Conservation (phyloP, 2,329 filamentous ascomycete genomes). For the Phoma sp. region DNA sequence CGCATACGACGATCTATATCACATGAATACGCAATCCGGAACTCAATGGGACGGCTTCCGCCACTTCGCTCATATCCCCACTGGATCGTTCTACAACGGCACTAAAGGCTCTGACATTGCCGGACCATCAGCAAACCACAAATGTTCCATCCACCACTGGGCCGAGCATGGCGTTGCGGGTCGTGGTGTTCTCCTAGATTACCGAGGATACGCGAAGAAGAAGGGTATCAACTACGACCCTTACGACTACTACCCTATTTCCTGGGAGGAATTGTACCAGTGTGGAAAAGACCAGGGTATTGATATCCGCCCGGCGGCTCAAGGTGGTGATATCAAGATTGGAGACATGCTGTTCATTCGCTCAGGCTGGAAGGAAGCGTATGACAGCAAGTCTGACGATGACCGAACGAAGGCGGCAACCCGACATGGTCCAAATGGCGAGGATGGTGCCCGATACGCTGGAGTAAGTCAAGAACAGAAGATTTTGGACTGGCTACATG, state of each 20-base stretch:
- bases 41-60: conserved; percentile 58
- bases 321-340: conserved; percentile 63
- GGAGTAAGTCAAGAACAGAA: conserved; percentile 63
- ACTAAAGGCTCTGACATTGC: conserved; percentile 52
- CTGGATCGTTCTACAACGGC: conserved; percentile 53
- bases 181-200: conserved; percentile 55
- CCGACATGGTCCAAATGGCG: conserved; percentile 54
- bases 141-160: conserved; percentile 56
- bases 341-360: conserved; percentile 73
- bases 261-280: conserved; percentile 59
- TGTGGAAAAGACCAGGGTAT: conserved; percentile 68
- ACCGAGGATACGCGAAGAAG: conserved; percentile 51
- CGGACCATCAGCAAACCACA: conserved; percentile 51
- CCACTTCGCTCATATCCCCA: conserved; percentile 52
- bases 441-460: conserved; percentile 54
- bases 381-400: conserved; percentile 55
- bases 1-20: conserved; percentile 54
- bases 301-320: conserved; percentile 63
- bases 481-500: conserved; percentile 71
- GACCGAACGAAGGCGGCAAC: conserved; percentile 47
- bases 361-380: conserved; percentile 67
- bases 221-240: conserved; percentile 54
- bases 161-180: conserved; percentile 55
- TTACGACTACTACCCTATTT: conserved; percentile 52
- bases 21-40: conserved; percentile 54